Base-by-base conservation (phyloP, 2,329 filamentous ascomycete species). In the Didymella glomerata region DNA sequence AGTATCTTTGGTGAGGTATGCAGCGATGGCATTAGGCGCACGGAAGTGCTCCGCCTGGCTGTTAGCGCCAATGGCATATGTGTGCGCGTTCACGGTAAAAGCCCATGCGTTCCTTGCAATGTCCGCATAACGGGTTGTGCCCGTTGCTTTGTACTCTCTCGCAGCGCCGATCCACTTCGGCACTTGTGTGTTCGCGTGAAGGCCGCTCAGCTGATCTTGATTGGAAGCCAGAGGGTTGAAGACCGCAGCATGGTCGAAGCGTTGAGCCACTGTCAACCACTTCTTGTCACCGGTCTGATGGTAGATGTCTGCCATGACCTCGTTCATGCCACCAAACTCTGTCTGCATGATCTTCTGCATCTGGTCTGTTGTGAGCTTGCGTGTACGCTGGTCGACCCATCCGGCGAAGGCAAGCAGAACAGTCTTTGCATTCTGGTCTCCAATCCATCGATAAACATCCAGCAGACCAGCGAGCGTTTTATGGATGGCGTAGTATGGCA, bases 291-390 rank as follows among this genome's bases (percentile, higher is more conserved):
- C 47, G 3, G 47, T 49, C 34, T 41, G 47, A 9, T 49, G 47
- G 22, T 49, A 49, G 11, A 49, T 49, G 34, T 49, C 47, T 28
- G 47, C 47, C 34, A 49, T 40, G n/a, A 49, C 34, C 47, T 49
- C 32, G 14, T 49, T 49, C 47, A 49, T 49, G 13, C 47, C 47
- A 14, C 47, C 47, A 18, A 49, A 49, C 34, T 49, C 47, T 6
- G 32, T 49, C 24, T 27, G 13, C 28, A 50, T 25, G 2, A 50
- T 28, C 25, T 32, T 50, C 25, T 42, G 36, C 48, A 42, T 50
- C 36, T 50, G 48, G 24, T 41, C 48, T 7, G 13, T 27, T 8
- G 34, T 42, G 7, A 32, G 18, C 48, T 42, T 50, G 18, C 36
- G 30, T 4, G 48, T 50, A 9, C 48, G 48, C 24, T 32, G n/a